Base-by-base conservation (phyloP, 306 rosid genomes). In the Cyamopsis tetragonoloba region DNA sequence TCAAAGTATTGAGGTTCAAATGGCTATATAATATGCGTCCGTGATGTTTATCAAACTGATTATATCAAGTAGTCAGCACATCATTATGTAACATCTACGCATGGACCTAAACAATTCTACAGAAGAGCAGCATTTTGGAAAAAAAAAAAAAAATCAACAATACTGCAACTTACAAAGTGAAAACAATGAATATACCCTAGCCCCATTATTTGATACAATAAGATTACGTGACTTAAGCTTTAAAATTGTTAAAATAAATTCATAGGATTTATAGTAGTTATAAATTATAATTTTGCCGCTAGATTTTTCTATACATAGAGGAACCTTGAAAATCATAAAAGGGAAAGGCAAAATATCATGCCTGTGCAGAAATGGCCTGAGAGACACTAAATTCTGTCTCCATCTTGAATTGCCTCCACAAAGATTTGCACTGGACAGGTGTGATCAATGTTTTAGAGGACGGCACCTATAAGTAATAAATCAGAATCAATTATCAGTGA, bases 291-390 rank as follows among this genome's bases (percentile, higher is more conserved):
- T 23, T 66, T 43, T 28, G 50, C 26, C 34, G 20, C 43, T 32
- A 41, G 2, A 17, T 60, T 76, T 46, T 30, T 18, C 13, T 2
- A 2, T 30, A 38, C 0, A 35, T 2, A 26, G 15, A 69, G 20
- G 19, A 49, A 66, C 15, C 58, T 43, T 42, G 14, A 5, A 47
- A 54, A 66, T 23, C 39, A 74, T 57, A 44, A 73, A 70, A 58
- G 32, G 24, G 51, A 72, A 15, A 50, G 48, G 46, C 32, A 24
- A 50, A 47, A 38, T 26, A 72, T 49, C 80, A 31, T 80, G 79
- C 97, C 97, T 91, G 97, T 23, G 97, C 96, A 61, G 96, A 35
- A 70, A 91, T 86, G 67, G 97, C 97, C 80, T 91, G 97, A 63
- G 97, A 77, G 37, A 91, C 95, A n/a, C 66, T 82, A 74, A 81